A percentile compares a stretch with the other conserved stretches of the same genome.
Conservation (phyloP, 345 rosid genomes). For the Salix suchowensis region DNA sequence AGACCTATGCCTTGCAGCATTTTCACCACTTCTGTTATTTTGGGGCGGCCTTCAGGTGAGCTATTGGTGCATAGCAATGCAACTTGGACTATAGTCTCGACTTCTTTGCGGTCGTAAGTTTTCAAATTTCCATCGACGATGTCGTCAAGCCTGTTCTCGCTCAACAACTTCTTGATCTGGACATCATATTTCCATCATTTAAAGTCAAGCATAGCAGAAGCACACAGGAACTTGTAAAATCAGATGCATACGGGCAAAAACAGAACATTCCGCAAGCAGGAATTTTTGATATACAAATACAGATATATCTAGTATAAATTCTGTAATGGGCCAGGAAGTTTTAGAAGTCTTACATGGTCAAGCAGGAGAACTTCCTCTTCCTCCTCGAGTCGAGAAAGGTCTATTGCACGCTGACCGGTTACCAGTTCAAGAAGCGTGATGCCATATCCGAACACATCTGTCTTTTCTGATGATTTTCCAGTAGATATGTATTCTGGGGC, state of each 20-base stretch:
- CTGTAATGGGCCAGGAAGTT: too few relatives aligned
- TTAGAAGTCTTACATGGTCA: constrained; percentile 61
- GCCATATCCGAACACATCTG: constrained; percentile 90
- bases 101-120: constrained; percentile 53
- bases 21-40: constrained; percentile 68
- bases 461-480: constrained; percentile 80
- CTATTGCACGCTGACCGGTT: constrained; percentile 86
- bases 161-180: constrained; percentile 69
- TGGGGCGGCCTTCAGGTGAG: constrained; percentile 71
- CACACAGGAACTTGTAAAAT: too few relatives aligned
- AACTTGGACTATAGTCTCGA: constrained; percentile 64
- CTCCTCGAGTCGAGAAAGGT: constrained; percentile 76
- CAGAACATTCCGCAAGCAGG: not conserved
- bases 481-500: constrained; percentile 90
- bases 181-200: constrained; percentile 1
- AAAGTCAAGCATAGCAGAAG: not conserved
- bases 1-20: constrained; percentile 68
- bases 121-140: constrained; percentile 60
- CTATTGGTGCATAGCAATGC: constrained; percentile 79
- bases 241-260: too few relatives aligned
- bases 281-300: too few relatives aligned
- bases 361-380: constrained; percentile 88
- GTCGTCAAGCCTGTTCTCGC: constrained; percentile 69
- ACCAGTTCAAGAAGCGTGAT: constrained; percentile 85
- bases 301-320: too few relatives aligned